These are phyloP conservation scores for Stagonosporopsis rhizophila DNA, from an alignment of 2,329 filamentous ascomycete species.

Conservation along the genomic window DNA sequence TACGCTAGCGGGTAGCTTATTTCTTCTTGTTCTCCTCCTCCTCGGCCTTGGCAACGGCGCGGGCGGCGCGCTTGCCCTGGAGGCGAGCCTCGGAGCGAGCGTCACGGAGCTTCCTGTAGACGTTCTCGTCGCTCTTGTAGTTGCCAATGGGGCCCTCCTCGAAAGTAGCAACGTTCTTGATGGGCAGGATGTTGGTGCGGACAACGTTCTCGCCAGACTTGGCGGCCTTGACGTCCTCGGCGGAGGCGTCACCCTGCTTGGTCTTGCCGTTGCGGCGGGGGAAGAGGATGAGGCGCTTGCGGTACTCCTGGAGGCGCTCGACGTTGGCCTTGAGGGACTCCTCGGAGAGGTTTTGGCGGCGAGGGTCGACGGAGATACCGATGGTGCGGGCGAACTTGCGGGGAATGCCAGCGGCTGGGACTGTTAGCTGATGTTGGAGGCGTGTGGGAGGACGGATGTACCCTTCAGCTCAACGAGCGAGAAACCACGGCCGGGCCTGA, in stretches of 20 bases:
- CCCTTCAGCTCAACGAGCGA: slow-evolving; percentile 96
- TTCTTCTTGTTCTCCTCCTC: slow-evolving; percentile 82
- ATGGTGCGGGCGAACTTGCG: slow-evolving; percentile 94
- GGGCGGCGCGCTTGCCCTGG: slow-evolving; percentile 89
- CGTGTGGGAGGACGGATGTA: slow-evolving; percentile 55
- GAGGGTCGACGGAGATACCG: slow-evolving; percentile 94
- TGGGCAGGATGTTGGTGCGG: slow-evolving; percentile 70
- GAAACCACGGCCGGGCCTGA: slow-evolving; percentile 97
- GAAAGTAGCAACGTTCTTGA: slow-evolving; percentile 74
- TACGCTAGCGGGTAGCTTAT: slow-evolving; percentile 58
- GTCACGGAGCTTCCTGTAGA: slow-evolving; percentile 84
- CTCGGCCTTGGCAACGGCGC: slow-evolving; percentile 84
- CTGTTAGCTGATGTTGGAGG: slow-evolving; percentile 23
- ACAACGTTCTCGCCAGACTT: slow-evolving; percentile 61
- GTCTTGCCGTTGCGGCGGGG: slow-evolving; percentile 89
- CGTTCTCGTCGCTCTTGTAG: slow-evolving; percentile 76
- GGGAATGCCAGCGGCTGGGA: slow-evolving; percentile 90
- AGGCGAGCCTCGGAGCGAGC: slow-evolving; percentile 84
- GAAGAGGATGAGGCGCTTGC: slow-evolving; percentile 94
- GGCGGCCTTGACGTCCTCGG: slow-evolving; percentile 79
- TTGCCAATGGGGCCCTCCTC: slow-evolving; percentile 80
- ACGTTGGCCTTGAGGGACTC: slow-evolving; percentile 96
- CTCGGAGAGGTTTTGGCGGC: slow-evolving; percentile 96
- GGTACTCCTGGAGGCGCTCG: slow-evolving; percentile 97
- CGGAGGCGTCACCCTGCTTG: slow-evolving; percentile 90